Evolutionary conservation across 2,329 filamentous ascomycete genomes (phyloP).

Genomic region (Paecilomyces niveus): DNA sequence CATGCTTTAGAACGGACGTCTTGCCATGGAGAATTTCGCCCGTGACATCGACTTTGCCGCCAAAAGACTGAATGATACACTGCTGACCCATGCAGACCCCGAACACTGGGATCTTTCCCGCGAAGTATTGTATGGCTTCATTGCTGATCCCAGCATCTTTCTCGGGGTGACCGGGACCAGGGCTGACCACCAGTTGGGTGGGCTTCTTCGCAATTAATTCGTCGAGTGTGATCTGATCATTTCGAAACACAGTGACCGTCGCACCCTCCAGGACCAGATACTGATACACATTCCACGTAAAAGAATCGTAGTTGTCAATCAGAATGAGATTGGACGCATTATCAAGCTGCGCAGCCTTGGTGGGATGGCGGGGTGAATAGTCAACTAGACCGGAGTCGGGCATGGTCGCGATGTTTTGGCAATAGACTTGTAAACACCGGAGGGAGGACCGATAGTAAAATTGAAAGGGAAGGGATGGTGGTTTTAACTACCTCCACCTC

Average conservation of each 20-base stretch:
- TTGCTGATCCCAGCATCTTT: constrained; percentile 91
- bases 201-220: constrained; percentile 77
- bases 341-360: constrained; percentile 62
- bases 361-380: constrained; percentile 74
- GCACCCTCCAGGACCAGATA: constrained; percentile 96
- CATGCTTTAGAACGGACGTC: constrained; percentile 83
- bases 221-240: constrained; percentile 82
- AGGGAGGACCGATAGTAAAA: neutral
- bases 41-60: constrained; percentile 82
- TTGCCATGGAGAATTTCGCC: constrained; percentile 97
- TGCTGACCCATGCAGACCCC: constrained; percentile 99
- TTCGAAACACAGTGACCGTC: constrained; percentile 79
- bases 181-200: constrained; percentile 90
- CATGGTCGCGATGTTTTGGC: constrained; percentile 34
- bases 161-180: constrained; percentile 85
- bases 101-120: constrained; percentile 88
- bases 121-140: constrained; percentile 83
- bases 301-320: constrained; percentile 99
- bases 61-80: constrained; percentile 92
- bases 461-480: neutral
- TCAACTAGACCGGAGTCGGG: constrained; percentile 52
- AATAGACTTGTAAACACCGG: neutral
- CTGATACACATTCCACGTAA: constrained; percentile 99
- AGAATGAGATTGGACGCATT: constrained; percentile 86
- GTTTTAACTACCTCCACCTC: neutral